phyloP scores from a whole-genome alignment of 345 rosid genomes.

The Psidium guajava region DNA sequence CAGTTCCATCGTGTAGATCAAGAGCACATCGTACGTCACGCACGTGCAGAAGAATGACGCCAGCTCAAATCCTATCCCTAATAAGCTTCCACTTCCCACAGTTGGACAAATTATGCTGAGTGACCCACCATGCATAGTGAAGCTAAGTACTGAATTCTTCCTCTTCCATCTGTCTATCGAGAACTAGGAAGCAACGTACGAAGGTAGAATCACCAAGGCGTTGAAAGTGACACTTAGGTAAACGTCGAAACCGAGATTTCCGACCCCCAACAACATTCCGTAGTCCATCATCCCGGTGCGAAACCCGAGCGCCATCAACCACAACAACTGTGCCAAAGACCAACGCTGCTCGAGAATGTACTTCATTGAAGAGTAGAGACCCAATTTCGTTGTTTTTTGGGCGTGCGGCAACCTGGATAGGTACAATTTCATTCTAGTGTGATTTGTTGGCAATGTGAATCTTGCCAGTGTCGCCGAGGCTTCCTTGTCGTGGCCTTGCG shows the following conservation, averaged over 20 bases:
- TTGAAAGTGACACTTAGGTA: conserved; percentile 34
- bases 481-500: conserved; percentile 23
- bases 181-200: conserved; percentile 18
- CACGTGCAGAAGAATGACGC: conserved; percentile 36
- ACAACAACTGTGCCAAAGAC: conserved; percentile 2
- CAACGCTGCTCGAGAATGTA: conserved; percentile 2
- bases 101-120: conserved; percentile 19
- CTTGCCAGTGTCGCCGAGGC: conserved; percentile 14
- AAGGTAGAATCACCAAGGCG: conserved; percentile 25
- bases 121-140: conserved; percentile 17
- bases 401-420: not conserved
- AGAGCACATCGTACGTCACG: conserved; percentile 18
- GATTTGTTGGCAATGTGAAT: not conserved
- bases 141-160: conserved; percentile 16
- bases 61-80: conserved; percentile 28
- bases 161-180: conserved; percentile 19
- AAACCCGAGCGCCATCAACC: conserved; percentile 20
- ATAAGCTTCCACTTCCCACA: not conserved
- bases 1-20: conserved; percentile 45
- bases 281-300: conserved; percentile 34
- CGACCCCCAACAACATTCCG: conserved; percentile 33
- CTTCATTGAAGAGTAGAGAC: conserved; percentile 5
- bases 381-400: not conserved
- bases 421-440: not conserved
- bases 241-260: conserved; percentile 19